Base-by-base conservation (phyloP, 2,329 filamentous ascomycete species). In the Aspergillus texensis region DNA sequence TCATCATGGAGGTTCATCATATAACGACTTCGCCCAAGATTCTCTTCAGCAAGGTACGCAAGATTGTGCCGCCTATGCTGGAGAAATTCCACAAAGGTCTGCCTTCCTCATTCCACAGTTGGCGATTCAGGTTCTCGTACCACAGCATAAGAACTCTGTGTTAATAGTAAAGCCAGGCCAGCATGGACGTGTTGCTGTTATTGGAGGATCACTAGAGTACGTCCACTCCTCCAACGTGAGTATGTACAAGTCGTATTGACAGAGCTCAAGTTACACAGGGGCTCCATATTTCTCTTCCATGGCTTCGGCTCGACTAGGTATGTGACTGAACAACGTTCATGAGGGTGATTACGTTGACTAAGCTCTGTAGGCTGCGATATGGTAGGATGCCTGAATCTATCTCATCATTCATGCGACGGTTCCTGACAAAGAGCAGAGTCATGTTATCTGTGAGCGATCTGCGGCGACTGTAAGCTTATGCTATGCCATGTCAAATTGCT, bases 231-330 rank as follows among this genome's bases (percentile, higher is more conserved):
- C 26, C 12, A 2, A 50, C 32, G 26, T 61, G 41, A n/a, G 56
- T 28, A 41, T 19, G 19, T 32, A 32, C 24, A 26, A 21, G 8
- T 28, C 12, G 41, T 55, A 32, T 36, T 45, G 36, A 61, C 71
- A 65, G 62, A 68, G 30, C 36, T 66, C 28, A 64, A 84, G 82
- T 79, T 99, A 98, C 77, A 97, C 95, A 1, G 95, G 95, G 43
- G 95, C 95, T 63, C 95, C 95, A 14, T 99, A 97, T 81, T 99
- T 99, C 81, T 97, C 94, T 24, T 94, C 94, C 68, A 97, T 97
- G 89, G 95, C 95, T 14, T 97, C 93, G 68, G 95, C 95, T 54
- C 88, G 91, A 73, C 81, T 98, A 62, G 95, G 94, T 78, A 77
- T 48, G 69, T 59, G 54, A 26, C 58, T 19, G 58, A 30, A 19